Base-by-base conservation (phyloP, 176 grass and related monocot species). In the Puya raimondii region DNA sequence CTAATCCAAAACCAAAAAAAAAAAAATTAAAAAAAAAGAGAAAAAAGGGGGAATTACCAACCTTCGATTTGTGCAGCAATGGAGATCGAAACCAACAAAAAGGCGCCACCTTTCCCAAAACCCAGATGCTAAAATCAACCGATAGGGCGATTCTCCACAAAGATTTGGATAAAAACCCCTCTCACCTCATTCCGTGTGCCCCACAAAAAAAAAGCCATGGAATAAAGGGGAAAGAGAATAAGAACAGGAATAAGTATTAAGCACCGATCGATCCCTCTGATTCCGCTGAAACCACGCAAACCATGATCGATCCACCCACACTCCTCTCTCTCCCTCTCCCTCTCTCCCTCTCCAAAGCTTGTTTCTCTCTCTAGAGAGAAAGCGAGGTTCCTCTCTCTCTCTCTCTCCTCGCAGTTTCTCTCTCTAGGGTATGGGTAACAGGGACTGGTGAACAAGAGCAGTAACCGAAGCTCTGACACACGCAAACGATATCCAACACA, bases 51-150 rank as follows among this genome's bases (percentile, higher is more conserved):
- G 48, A 67, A 67, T 33, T 48, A 16, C 14, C 65, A 67, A 67
- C 9, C 65, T 48, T 15, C 27, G 47, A 67, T 9, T 7, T 33
- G 16, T 14, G 12, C 16, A 59, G n/a, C 20, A 59, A 59, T 59
- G n/a, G 18, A 63, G 58, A 9, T 23, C 16, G 65, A 67, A 48
- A 1, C 23, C 25, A 48, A 48, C 65, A 17, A 67, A 63, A 67
- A 48, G 65, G 29, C 33, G 15, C 65, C 13, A 42, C 64, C 65
- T 67, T 48, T 67, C 33, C 65, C 65, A 42, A 67, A 47, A 27
- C 23, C 65, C 13, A 67, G 27, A 17, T n/a, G 26, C 27, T 9
- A 42, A 67, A 67, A 21, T 59, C 54, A 59, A 59, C 16, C 54
- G n/a, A 20, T 5, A 42, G 33, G 33, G 33, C 27, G 33, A 20